A percentile compares a stretch with the other conserved stretches of the same genome.
These are phyloP conservation scores for Nemania sp. DNA, from an alignment of 2,329 filamentous ascomycete genomes.

Conservation along the genomic window DNA sequence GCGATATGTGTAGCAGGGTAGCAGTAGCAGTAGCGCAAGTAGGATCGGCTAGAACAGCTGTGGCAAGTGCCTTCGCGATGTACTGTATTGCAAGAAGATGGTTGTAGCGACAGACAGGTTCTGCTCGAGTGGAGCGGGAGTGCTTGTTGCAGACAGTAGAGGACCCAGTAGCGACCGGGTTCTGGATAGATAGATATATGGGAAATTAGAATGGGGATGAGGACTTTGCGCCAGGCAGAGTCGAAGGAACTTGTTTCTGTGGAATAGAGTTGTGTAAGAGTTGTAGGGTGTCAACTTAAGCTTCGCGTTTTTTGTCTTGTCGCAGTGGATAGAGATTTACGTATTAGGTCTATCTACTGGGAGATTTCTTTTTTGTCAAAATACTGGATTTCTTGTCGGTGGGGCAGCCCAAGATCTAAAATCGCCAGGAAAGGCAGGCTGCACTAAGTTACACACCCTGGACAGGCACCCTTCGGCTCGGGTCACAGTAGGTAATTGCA, in stretches of 20 bases:
- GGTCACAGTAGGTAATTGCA: too few relatives aligned
- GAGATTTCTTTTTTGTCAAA: neutral
- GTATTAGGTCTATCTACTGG: too few relatives aligned
- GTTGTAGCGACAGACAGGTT: neutral
- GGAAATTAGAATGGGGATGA: neutral
- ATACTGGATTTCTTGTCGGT: neutral
- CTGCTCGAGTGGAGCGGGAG: neutral
- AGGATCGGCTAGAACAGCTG: neutral
- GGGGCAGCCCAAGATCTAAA: neutral
- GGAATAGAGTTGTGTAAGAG: neutral
- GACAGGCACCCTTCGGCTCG: neutral
- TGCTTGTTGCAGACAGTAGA: neutral
- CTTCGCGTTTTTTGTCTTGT: neutral
- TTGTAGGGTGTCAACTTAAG: neutral
- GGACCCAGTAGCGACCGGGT: neutral
- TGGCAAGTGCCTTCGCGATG: too few relatives aligned
- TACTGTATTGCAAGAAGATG: neutral
- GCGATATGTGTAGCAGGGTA: neutral
- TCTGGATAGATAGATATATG: too few relatives aligned
- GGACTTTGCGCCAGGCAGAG: constrained; percentile 13
- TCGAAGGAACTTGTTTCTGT: neutral
- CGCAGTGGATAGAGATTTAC: neutral
- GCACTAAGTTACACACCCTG: neutral
- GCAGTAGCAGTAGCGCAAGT: neutral
- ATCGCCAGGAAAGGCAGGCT: neutral